Evolutionary conservation across 2,329 filamentous ascomycete genomes (phyloP).

Genomic region (Fusarium penzigii): DNA sequence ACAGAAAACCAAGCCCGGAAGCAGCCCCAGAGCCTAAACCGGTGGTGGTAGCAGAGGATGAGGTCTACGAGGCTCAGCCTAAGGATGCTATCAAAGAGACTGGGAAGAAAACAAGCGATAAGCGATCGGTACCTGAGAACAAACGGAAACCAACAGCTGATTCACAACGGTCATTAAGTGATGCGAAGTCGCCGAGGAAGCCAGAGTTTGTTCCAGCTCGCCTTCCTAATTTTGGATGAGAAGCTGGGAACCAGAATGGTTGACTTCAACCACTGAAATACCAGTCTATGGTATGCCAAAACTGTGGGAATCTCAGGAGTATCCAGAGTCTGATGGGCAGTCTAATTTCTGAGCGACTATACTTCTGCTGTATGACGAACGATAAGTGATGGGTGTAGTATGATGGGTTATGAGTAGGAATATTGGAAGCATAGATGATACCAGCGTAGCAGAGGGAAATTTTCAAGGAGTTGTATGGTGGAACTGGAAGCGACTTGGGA

Average conservation of each 20-base stretch:
- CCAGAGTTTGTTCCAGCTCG: conserved; percentile 57
- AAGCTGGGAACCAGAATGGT: not conserved
- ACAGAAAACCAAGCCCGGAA: conserved; percentile 12
- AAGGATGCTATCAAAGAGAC: conserved; percentile 14
- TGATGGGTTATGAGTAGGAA: not conserved
- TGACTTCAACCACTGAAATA: no score
- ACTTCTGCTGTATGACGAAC: not conserved
- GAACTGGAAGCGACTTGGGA: not conserved
- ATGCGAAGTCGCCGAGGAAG: conserved; percentile 13
- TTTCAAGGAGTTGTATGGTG: not conserved
- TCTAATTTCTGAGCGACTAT: not conserved
- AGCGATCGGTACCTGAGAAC: not conserved
- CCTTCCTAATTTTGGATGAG: conserved; percentile 56
- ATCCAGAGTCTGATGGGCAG: no score
- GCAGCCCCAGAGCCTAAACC: conserved; percentile 24
- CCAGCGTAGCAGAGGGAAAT: not conserved
- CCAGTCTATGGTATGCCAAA: not conserved
- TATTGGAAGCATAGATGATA: not conserved
- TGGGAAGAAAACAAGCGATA: conserved; percentile 7
- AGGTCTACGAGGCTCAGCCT: conserved; percentile 23
- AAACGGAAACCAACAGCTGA: conserved; percentile 31
- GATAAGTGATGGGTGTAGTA: not conserved
- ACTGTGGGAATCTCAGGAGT: not conserved
- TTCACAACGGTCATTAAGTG: not conserved
- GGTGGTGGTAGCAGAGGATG: conserved; percentile 36